Evolutionary conservation across 305 asterid genomes (phyloP), one percentile per base, ranked within the genome.

Genomic region (Plantago coronopus): DNA sequence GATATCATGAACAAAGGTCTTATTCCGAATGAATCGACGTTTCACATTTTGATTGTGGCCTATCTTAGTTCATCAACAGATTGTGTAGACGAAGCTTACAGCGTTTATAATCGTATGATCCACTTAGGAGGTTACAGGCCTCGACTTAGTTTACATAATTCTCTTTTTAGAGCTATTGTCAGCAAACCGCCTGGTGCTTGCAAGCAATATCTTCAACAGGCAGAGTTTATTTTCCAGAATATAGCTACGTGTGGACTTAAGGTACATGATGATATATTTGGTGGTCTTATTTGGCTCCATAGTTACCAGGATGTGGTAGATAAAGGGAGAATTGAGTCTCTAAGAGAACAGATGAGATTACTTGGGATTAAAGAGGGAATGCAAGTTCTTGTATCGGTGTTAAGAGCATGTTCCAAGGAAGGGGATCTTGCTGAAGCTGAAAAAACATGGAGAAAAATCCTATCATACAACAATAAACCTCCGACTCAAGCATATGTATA

Each of bases 211-310:
- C 81, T 91, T 54, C 79, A 79, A 66, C 95, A 84, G 77, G 96
- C 96, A 0, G 98, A 91, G 83, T 88, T 88, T 59, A 75, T 91
- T 59, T 86, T 76, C 56, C 93, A 86, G 60, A 83, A 89, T 69
- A 64, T 88, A 81, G 64, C 76, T 12, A 58, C 85, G 5, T 77
- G 68, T 66, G 85, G 94, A 57, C 77, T 84, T 0, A 74, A 79
- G 55, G 73, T 86, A 62, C 98, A 88, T 68, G 70, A 53, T 56
- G 94, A 88, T 80, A 79, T 91, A 13, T 84, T 76, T 44, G 82
- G 88, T 21, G 93, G 97, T 76, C 94, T 91, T 70, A 80, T 91
- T 74, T 83, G 97, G 97, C 83, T 91, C 44, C 98, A 86, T 67
- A 86, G 98, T 65, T 80, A 83, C 75, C 98, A 91, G 69, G 95